These are phyloP conservation scores for Suhomyces terraborum DNA, from an alignment of 1,139 yeast genomes.

Conservation along the genomic window DNA sequence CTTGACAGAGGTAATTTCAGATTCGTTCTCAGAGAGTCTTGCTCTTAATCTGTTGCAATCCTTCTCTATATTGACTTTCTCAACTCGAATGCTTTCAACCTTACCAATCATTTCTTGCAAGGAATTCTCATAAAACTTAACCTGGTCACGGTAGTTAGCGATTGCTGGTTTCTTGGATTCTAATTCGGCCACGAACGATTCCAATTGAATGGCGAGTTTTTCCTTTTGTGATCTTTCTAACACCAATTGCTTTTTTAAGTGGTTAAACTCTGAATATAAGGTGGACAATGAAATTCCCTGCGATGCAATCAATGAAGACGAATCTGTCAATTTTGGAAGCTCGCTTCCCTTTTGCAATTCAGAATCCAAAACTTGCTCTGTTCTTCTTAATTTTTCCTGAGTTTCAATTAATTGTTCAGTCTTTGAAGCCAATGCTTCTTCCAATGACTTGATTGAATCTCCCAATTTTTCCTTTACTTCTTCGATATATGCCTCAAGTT, in stretches of 20 bases:
- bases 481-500: constrained; percentile 49
- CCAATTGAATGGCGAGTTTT: constrained; percentile 68
- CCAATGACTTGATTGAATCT: constrained; percentile 26
- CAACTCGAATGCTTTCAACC: constrained; percentile 40
- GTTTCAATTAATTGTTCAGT: constrained; percentile 37
- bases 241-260: constrained; percentile 65
- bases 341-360: constrained; percentile 46
- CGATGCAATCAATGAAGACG: constrained; percentile 49
- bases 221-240: constrained; percentile 74
- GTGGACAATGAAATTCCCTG: constrained; percentile 67
- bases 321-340: constrained; percentile 38
- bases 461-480: constrained; percentile 45
- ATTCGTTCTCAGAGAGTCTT: constrained; percentile 39
- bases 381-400: constrained; percentile 40
- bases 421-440: constrained; percentile 27
- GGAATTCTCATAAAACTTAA: constrained; percentile 45
- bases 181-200: constrained; percentile 70
- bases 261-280: constrained; percentile 65
- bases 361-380: constrained; percentile 46
- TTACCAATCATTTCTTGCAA: constrained; percentile 43
- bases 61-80: constrained; percentile 45
- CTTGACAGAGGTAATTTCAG: constrained; percentile 47
- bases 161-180: constrained; percentile 81
- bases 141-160: constrained; percentile 61
- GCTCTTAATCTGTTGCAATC: constrained; percentile 36